Percentiles rank a stretch among this genome's conserved stretches.
phyloP scores from a whole-genome alignment of 257 asterid species.

The Fraxinus cuspidata region DNA sequence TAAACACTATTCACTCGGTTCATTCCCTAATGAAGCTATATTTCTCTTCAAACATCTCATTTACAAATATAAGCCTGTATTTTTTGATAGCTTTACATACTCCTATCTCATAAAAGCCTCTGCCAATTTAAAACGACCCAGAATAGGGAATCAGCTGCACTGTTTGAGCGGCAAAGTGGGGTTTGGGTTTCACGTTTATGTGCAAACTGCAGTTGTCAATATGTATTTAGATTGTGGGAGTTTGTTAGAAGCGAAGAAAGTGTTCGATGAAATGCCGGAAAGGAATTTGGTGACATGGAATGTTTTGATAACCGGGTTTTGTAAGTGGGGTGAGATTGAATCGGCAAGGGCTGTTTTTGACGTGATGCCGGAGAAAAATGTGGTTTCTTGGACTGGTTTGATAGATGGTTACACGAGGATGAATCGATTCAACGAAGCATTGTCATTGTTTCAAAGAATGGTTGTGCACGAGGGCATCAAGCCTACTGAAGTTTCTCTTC shows the following conservation, averaged over 20 bases:
- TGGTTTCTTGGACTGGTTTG: constrained; percentile 75
- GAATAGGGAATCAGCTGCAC: constrained; percentile 50
- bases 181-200: constrained; percentile 51
- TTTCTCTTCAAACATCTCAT: constrained; percentile 47
- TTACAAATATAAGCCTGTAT: constrained; percentile 15
- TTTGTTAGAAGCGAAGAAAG: constrained; percentile 43
- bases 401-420: constrained; percentile 68
- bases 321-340: constrained; percentile 56
- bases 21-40: constrained; percentile 52
- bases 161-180: constrained; percentile 47
- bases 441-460: constrained; percentile 56
- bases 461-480: constrained; percentile 44
- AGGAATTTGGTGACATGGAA: constrained; percentile 74
- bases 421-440: constrained; percentile 44
- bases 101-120: constrained; percentile 64
- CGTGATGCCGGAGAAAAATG: constrained; percentile 62
- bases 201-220: constrained; percentile 67
- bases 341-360: constrained; percentile 52
- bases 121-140: constrained; percentile 32
- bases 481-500: constrained; percentile 67
- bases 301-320: constrained; percentile 60
- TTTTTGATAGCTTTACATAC: constrained; percentile 64
- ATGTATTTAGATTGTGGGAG: constrained; percentile 57
- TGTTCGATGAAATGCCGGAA: constrained; percentile 66
- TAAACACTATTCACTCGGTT: constrained; percentile 59